Evolutionary conservation across 2,329 filamentous ascomycete genomes (phyloP), one percentile per base, ranked within the genome.

Genomic region (Cytospora schulzeri): DNA sequence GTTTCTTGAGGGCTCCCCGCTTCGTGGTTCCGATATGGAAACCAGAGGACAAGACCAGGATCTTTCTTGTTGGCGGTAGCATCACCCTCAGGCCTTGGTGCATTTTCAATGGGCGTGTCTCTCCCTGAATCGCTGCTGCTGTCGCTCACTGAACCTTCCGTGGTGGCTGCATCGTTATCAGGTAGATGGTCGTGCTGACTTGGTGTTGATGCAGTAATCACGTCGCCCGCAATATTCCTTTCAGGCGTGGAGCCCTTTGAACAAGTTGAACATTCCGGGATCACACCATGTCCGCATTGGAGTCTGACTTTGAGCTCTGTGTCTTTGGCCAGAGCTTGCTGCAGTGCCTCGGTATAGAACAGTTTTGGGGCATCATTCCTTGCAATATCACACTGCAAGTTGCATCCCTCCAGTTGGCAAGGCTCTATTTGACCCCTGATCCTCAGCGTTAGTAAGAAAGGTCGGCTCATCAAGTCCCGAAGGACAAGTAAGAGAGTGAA

Each of bases 321-420:
- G 33, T 45, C 41, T n/a, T 62, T 62, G 59, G 48, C 12, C 33
- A 62, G 59, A 11, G 59, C 59, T 33, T 62, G 45, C 11, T 62
- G 59, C 5, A 62, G 17, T 15, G 59, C 38, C 11, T 33, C 26
- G 4, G 52, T 33, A 41, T 56, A 56, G 38, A 56, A n/a, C 11
- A 24, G 38, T n/a, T 28, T 29, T 26, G 52, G 6, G 6, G 52
- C 6, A 31, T 54, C 59, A 5, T 17, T 56, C 15, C 35, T 35
- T 8, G 38, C 17, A 26, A 50, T 19, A 15, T 52, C 28, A 55
- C 38, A 48, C 15, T 62, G 59, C 28, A 62, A 26, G 48, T 54
- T 35, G 22, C 59, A 62, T 41, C 59, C 41, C 19, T 33, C 52
- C 26, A 31, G 38, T 28, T 62, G 31, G 22, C 59, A 62, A 35